phyloP scores from a whole-genome alignment of 768 basidiomycete genomes.

The Xanthoconium stramineum region DNA sequence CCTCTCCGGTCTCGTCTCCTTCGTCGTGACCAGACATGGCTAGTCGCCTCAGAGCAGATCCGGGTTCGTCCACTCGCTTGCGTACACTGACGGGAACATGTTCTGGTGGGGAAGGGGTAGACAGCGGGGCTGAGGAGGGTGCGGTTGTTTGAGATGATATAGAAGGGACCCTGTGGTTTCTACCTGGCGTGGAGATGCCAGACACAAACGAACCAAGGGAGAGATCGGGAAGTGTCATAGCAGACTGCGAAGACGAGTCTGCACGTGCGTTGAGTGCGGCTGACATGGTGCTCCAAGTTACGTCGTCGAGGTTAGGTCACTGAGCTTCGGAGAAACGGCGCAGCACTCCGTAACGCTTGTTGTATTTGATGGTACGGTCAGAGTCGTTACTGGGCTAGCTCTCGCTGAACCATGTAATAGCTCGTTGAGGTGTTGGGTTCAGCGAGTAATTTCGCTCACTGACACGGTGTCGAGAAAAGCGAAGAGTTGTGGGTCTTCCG shows the following conservation, averaged over 20 bases:
- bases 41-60: constrained; percentile 40
- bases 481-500: too few species aligned
- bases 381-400: not conserved
- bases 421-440: not conserved
- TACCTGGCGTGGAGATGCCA: constrained; percentile 51
- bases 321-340: not conserved
- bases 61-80: constrained; percentile 39
- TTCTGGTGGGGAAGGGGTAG: constrained; percentile 49
- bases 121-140: constrained; percentile 46
- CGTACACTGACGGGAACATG: constrained; percentile 30
- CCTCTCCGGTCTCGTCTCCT: constrained; percentile 37
- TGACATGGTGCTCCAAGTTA: constrained; percentile 34
- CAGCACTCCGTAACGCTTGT: constrained; percentile 9
- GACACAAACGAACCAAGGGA: constrained; percentile 57
- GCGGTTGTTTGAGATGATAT: constrained; percentile 50
- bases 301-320: not conserved
- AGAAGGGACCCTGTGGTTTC: constrained; percentile 45
- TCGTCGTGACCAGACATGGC: constrained; percentile 32
- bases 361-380: not conserved
- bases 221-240: constrained; percentile 52
- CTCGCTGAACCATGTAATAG: not conserved
- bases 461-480: too few species aligned
- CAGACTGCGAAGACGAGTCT: constrained; percentile 44
- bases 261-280: constrained; percentile 37
- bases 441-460: not conserved